Evolutionary conservation across 805 yeast species (phyloP).

Genomic region (Suhomyces sp.): DNA sequence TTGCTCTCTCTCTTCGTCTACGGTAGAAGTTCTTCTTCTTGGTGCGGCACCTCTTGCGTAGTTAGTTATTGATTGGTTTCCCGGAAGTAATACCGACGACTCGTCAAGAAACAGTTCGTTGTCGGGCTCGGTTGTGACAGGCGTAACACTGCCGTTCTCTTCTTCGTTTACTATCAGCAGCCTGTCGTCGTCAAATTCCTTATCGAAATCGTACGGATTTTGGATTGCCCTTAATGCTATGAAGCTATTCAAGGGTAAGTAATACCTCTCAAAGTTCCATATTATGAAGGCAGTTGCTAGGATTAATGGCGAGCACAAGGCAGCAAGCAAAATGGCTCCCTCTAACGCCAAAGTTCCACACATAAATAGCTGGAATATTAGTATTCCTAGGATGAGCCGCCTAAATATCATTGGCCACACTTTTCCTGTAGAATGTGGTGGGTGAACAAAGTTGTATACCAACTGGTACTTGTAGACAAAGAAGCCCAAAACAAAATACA

Average conservation of each 20-base stretch:
- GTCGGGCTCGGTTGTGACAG: conserved; percentile 1
- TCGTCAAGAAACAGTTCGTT: conserved; percentile 19
- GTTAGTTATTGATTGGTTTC: conserved; percentile 9
- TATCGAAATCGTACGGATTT: conserved; percentile 38
- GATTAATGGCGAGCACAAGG: conserved; percentile 48
- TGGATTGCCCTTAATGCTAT: conserved; percentile 60
- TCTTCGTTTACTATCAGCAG: conserved; percentile 5
- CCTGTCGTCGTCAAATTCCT: conserved; percentile 40
- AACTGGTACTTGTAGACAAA: conserved; percentile 62
- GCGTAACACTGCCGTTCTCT: neutral
- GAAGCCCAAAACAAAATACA: conserved; percentile 53
- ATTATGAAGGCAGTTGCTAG: conserved; percentile 43
- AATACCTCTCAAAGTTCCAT: conserved; percentile 52
- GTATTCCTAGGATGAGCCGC: conserved; percentile 51
- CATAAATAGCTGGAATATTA: conserved; percentile 60
- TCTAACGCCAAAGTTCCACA: conserved; percentile 61
- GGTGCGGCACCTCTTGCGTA: conserved; percentile 8
- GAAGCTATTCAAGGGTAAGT: conserved; percentile 51
- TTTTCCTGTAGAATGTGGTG: conserved; percentile 64
- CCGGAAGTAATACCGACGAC: conserved; percentile 20
- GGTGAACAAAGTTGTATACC: conserved; percentile 59
- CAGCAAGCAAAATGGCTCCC: conserved; percentile 50
- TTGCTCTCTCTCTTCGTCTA: conserved; percentile 57
- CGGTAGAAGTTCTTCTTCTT: conserved; percentile 45
- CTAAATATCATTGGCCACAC: conserved; percentile 65